Evolutionary conservation across 345 rosid genomes (phyloP).

Genomic region (Salix koriyanagi): DNA sequence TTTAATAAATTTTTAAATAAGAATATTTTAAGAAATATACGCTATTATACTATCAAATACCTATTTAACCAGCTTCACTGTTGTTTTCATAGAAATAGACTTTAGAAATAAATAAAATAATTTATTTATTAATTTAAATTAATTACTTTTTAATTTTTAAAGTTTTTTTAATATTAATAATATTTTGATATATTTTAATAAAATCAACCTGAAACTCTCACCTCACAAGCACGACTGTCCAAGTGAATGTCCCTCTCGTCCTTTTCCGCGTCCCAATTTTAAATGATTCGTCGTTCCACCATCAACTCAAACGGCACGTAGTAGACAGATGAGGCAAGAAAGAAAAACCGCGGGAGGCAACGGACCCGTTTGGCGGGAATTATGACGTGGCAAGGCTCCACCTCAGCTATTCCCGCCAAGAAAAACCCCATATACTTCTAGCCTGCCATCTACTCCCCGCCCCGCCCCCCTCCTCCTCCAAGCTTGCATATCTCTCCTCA

Average conservation of each 20-base stretch:
- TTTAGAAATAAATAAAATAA: no score
- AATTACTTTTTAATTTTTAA: no score
- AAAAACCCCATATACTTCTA: background rate
- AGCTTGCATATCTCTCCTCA: background rate
- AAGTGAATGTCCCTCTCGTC: background rate
- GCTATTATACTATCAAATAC: no score
- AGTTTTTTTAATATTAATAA: no score
- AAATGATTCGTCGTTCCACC: background rate
- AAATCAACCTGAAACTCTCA: no score
- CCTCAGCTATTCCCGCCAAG: conserved; percentile 17
- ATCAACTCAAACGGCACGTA: background rate
- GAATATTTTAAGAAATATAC: no score
- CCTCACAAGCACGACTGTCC: no score
- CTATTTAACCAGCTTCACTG: no score
- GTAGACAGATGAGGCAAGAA: background rate
- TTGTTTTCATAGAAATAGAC: no score
- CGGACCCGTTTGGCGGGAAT: conserved; percentile 15
- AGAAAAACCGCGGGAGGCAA: conserved; percentile 18
- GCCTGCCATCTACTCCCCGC: background rate
- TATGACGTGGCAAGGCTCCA: conserved; percentile 9
- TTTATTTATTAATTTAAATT: no score
- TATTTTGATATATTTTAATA: no score
- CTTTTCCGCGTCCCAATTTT: background rate
- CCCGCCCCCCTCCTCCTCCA: background rate
- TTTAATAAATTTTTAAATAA: no score